Evolutionary conservation across 495 filamentous ascomycete genomes (phyloP).

Genomic region (Aspergillus sparsus): DNA sequence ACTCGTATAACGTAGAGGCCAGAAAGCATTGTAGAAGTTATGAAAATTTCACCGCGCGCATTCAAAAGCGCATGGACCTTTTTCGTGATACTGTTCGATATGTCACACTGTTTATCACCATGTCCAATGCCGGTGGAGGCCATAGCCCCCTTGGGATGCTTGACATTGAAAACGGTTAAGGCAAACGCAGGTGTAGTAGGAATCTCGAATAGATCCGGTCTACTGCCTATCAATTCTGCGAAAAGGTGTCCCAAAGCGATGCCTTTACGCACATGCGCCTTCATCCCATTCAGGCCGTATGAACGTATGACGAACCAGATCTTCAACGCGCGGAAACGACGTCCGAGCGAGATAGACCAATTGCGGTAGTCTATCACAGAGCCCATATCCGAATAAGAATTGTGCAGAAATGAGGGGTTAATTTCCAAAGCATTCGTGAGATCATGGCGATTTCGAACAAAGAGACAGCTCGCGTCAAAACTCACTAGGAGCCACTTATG

Average conservation of each 20-base stretch:
- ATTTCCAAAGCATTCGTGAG: slow-evolving; percentile 79
- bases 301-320: slow-evolving; percentile 96
- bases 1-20: slow-evolving; percentile 80
- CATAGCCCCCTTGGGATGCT: slow-evolving; percentile 23
- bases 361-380: slow-evolving; percentile 96
- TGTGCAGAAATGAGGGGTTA: slow-evolving; percentile 79
- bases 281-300: slow-evolving; percentile 80
- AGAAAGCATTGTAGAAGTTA: slow-evolving; percentile 77
- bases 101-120: slow-evolving; percentile 32
- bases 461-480: slow-evolving; percentile 73
- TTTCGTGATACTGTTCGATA: slow-evolving; percentile 69
- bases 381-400: slow-evolving; percentile 75
- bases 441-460: slow-evolving; percentile 67
- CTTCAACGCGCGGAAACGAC: slow-evolving; percentile 90
- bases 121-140: slow-evolving; percentile 18
- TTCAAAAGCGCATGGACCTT: slow-evolving; percentile 78
- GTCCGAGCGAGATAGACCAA: slow-evolving; percentile 95
- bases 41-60: slow-evolving; percentile 73
- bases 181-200: slow-evolving; percentile 74
- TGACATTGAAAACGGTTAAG: slow-evolving; percentile 72
- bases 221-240: slow-evolving; percentile 53
- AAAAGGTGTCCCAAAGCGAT: slow-evolving; percentile 72
- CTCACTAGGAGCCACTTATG: slow-evolving; percentile 97
- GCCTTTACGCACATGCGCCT: slow-evolving; percentile 66
- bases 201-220: slow-evolving; percentile 76